Conservation (phyloP, 257 asterid genomes). For the Striga asiatica region DNA sequence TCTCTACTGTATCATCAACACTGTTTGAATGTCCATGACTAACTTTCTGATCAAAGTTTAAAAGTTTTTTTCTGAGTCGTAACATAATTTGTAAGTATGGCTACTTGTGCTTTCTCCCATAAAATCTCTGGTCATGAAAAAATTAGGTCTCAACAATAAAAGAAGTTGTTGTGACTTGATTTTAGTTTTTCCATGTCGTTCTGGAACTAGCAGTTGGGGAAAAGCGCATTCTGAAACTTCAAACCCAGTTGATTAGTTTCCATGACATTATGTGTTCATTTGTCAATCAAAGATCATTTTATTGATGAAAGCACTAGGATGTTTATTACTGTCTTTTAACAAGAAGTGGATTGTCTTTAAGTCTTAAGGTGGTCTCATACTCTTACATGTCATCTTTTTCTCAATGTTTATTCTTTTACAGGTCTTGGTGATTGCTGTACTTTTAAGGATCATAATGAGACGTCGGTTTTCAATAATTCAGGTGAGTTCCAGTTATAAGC, state of each 20-base stretch:
- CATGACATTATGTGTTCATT: no score
- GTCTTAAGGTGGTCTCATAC: no score
- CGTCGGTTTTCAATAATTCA: constrained; percentile 89
- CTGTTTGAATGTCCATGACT: constrained; percentile 5
- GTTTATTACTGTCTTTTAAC: constrained; percentile 11
- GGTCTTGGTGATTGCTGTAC: constrained; percentile 97
- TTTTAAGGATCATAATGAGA: constrained; percentile 77
- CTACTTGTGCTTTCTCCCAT: neutral
- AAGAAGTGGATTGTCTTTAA: constrained; percentile 5
- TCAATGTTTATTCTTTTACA: constrained; percentile 23
- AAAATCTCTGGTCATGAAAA: neutral
- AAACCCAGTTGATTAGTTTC: no score
- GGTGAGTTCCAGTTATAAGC: constrained; percentile 44
- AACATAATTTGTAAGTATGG: neutral
- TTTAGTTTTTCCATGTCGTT: neutral
- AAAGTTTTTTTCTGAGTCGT: constrained; percentile 11
- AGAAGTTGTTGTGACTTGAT: neutral
- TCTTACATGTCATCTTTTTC: neutral
- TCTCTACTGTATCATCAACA: neutral
- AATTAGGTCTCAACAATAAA: constrained; percentile 11
- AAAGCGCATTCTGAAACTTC: constrained; percentile 1
- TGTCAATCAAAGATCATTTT: constrained; percentile 5
- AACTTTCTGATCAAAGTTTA: constrained; percentile 11
- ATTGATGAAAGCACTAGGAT: constrained; percentile 8
- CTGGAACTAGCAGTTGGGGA: no score